Evolutionary conservation across 202 grass and related monocot genomes (phyloP).

Genomic region (Schoenoplectus tabernaemontani): DNA sequence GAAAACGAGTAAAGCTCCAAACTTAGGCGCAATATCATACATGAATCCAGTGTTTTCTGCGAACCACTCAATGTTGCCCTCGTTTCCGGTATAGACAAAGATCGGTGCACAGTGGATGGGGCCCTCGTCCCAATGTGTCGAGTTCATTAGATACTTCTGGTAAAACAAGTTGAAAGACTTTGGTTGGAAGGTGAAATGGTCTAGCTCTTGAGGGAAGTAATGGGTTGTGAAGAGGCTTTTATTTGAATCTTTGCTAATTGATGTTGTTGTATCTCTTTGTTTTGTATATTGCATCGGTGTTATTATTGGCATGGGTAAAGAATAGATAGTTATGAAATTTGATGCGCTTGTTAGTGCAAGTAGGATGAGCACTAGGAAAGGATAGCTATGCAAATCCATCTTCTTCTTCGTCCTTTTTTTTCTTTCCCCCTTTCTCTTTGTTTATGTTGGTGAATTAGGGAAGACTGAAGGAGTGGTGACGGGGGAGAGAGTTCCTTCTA

Average conservation of each 20-base stretch:
- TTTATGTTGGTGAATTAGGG: background rate
- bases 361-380: slow-evolving; percentile 6
- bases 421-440: background rate
- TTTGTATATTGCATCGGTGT: slow-evolving; percentile 16
- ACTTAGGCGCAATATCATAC: slow-evolving; percentile 71
- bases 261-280: background rate
- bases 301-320: background rate
- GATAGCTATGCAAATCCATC: slow-evolving; percentile 14
- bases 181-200: slow-evolving; percentile 97
- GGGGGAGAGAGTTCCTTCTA: background rate
- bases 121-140: slow-evolving; percentile 49
- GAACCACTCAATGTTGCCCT: slow-evolving; percentile 90
- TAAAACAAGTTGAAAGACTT: slow-evolving; percentile 46
- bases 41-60: slow-evolving; percentile 84
- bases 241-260: background rate
- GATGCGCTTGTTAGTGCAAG: background rate
- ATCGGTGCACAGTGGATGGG: slow-evolving; percentile 39
- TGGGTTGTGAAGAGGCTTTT: slow-evolving; percentile 51
- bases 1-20: slow-evolving; percentile 81
- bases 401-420: background rate
- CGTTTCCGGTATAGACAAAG: slow-evolving; percentile 91
- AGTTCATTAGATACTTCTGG: slow-evolving; percentile 92
- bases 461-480: background rate
- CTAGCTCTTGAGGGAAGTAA: slow-evolving; percentile 86
- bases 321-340: background rate